phyloP scores from a whole-genome alignment of 1,139 yeast genomes.

The Kurtzmaniella quercitrusa region DNA sequence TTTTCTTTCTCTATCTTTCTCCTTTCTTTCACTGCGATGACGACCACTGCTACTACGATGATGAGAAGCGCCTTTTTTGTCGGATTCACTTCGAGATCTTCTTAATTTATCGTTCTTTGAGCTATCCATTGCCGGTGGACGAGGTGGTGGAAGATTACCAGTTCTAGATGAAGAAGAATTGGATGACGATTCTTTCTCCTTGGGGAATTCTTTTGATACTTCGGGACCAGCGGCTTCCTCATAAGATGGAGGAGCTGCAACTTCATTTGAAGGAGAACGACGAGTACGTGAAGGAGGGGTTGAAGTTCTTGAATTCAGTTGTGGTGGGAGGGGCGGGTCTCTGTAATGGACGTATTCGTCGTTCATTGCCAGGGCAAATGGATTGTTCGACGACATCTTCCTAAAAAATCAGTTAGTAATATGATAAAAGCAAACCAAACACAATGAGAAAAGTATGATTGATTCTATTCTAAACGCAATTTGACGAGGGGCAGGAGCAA shows the following conservation, averaged over 20 bases:
- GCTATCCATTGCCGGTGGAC: constrained; percentile 4
- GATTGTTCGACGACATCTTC: constrained; percentile 51
- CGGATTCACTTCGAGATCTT: constrained; percentile 7
- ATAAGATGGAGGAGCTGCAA: constrained; percentile 48
- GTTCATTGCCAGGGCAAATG: constrained; percentile 48
- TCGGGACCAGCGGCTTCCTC: constrained; percentile 64
- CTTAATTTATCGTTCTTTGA: neutral
- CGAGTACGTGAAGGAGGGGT: constrained; percentile 12
- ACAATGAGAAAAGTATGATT: neutral
- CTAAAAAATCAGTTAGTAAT: constrained; percentile 26
- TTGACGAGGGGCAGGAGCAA: neutral
- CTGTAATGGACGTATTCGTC: constrained; percentile 33
- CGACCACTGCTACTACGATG: constrained; percentile 12
- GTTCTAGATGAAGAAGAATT: constrained; percentile 17
- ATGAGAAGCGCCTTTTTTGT: constrained; percentile 6
- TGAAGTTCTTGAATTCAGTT: constrained; percentile 3
- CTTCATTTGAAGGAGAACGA: constrained; percentile 8
- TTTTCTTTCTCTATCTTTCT: constrained; percentile 13
- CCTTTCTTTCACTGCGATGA: constrained; percentile 7
- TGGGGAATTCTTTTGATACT: constrained; percentile 42
- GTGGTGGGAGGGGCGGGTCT: constrained; percentile 31
- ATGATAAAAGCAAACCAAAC: neutral
- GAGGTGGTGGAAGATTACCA: constrained; percentile 7
- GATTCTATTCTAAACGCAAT: neutral
- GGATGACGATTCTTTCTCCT: constrained; percentile 38